Conservation (phyloP, 2,329 filamentous ascomycete species). For the Paraconiothyrium sp. region DNA sequence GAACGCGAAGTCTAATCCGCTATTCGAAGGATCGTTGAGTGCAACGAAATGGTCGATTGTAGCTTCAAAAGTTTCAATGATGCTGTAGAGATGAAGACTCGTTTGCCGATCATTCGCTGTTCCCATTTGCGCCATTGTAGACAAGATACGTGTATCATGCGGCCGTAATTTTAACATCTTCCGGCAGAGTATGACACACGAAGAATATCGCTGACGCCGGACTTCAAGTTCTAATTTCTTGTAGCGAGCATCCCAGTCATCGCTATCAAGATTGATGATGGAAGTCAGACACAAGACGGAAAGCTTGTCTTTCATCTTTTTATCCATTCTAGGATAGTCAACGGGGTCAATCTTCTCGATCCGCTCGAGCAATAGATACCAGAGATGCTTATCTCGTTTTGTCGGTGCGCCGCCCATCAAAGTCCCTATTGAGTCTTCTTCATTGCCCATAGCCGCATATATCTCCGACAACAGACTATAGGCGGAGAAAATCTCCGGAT, state of each 20-base stretch:
- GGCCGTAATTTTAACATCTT: conserved; percentile 64
- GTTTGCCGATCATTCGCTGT: conserved; percentile 60
- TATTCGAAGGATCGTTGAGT: conserved; percentile 53
- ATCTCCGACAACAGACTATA: conserved; percentile 70
- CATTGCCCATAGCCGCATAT: conserved; percentile 64
- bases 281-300: conserved; percentile 50
- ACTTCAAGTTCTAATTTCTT: conserved; percentile 66
- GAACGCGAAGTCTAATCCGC: conserved; percentile 76
- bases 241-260: conserved; percentile 63
- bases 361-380: conserved; percentile 66
- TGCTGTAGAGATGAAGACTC: conserved; percentile 57
- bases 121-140: conserved; percentile 66
- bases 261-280: conserved; percentile 62
- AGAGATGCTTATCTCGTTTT: conserved; percentile 64
- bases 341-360: conserved; percentile 57
- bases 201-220: conserved; percentile 51
- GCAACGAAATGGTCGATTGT: conserved; percentile 61
- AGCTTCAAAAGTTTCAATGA: conserved; percentile 61
- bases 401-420: conserved; percentile 68
- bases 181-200: conserved; percentile 55
- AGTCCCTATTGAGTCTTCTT: conserved; percentile 65
- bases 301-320: conserved; percentile 38
- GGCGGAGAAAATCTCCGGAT: conserved; percentile 70
- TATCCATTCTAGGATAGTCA: conserved; percentile 40
- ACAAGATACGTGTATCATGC: conserved; percentile 63